Conservation (phyloP, 805 yeast genomes). For the Debaryomyces maramus region DNA sequence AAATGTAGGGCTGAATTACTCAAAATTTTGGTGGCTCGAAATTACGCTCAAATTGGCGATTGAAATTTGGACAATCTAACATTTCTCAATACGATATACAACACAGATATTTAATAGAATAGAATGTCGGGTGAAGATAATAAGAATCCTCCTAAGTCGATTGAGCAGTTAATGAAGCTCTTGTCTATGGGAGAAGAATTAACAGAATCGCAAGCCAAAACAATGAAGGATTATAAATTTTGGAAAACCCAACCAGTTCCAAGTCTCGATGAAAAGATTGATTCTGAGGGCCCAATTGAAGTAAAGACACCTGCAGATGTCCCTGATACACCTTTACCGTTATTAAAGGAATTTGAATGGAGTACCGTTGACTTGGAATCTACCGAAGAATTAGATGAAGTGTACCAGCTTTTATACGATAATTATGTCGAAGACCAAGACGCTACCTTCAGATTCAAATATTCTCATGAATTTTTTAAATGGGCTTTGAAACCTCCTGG, state of each 20-base stretch:
- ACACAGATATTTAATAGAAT: neutral
- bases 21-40: no score
- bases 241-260: conserved; percentile 99
- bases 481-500: conserved; percentile 98
- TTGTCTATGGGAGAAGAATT: conserved; percentile 55
- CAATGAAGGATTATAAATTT: conserved; percentile 88
- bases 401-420: conserved; percentile 76
- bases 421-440: conserved; percentile 95
- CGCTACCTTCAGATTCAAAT: conserved; percentile 88
- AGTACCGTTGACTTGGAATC: conserved; percentile 63
- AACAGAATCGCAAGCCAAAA: conserved; percentile 58
- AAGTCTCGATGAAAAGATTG: conserved; percentile 64
- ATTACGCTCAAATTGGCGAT: no score
- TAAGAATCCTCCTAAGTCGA: conserved; percentile 28
- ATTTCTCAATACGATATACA: no score
- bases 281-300: conserved; percentile 82
- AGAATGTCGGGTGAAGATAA: conserved; percentile 13
- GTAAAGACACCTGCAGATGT: conserved; percentile 70
- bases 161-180: conserved; percentile 60
- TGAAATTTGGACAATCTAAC: no score
- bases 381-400: conserved; percentile 64
- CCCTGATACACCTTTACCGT: conserved; percentile 65
- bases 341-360: conserved; percentile 88
- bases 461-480: conserved; percentile 74
- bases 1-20: no score